A percentile compares a stretch with the other conserved stretches of the same genome.
These are phyloP conservation scores for Dendrostoma leiphaemia DNA, from an alignment of 2,329 filamentous ascomycete genomes.

Conservation along the genomic window DNA sequence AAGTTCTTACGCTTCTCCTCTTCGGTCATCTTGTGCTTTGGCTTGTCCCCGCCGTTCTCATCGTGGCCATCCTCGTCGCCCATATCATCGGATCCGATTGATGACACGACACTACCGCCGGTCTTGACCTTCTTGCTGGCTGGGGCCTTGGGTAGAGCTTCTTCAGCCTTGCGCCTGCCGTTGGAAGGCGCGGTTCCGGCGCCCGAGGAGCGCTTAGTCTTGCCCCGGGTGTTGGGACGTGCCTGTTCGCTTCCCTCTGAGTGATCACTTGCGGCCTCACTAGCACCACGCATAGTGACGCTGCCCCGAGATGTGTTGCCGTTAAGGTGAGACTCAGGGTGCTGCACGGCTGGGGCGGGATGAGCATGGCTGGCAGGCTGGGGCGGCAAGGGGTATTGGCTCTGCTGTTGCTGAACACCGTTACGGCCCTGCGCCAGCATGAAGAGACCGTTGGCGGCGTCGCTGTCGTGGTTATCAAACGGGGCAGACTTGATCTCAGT, in stretches of 20 bases:
- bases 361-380: conserved; percentile 50
- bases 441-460: conserved; percentile 91
- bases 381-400: conserved; percentile 43
- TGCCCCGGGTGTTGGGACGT: conserved; percentile 64
- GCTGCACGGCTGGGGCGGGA: conserved; percentile 34
- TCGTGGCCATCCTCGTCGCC: conserved; percentile 52
- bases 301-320: conserved; percentile 40
- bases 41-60: conserved; percentile 57
- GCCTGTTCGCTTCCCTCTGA: conserved; percentile 72
- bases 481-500: conserved; percentile 57
- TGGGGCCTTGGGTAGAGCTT: conserved; percentile 59
- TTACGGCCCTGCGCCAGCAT: conserved; percentile 72
- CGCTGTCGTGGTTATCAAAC: conserved; percentile 88
- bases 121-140: conserved; percentile 70
- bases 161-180: conserved; percentile 77
- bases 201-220: conserved; percentile 64
- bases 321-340: conserved; percentile 47
- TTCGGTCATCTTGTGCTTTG: conserved; percentile 85
- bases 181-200: conserved; percentile 44
- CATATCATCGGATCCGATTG: conserved; percentile 31
- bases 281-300: conserved; percentile 53
- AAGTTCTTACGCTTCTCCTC: conserved; percentile 99
- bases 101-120: conserved; percentile 33
- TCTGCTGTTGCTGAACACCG: conserved; percentile 52
- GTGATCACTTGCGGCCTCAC: conserved; percentile 65